Evolutionary conservation across 495 filamentous ascomycete genomes (phyloP).

Genomic region (Achaetomiella virescens): DNA sequence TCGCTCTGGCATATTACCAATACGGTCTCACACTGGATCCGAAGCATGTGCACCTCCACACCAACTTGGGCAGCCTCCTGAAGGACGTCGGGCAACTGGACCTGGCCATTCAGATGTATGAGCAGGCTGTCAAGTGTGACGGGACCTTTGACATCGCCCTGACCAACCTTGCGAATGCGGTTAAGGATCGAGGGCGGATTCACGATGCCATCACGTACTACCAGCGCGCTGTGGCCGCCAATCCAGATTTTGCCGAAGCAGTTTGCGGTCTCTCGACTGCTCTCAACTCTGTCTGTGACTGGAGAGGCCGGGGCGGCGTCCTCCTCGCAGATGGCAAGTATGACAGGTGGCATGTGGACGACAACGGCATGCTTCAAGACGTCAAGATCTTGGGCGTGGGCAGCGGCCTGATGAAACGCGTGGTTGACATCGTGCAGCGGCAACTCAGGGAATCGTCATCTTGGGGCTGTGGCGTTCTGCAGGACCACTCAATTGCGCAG

Average conservation of each 20-base stretch:
- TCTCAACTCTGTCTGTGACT: conserved; percentile 94
- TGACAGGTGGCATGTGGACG: conserved; percentile 94
- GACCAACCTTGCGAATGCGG: conserved; percentile 94
- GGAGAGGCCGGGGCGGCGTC: conserved; percentile 85
- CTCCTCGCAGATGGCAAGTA: conserved; percentile 60
- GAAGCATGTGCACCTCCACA: conserved; percentile 95
- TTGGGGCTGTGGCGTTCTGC: conserved; percentile 77
- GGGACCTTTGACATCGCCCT: conserved; percentile 92
- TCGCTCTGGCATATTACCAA: conserved; percentile 91
- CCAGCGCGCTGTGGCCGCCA: conserved; percentile 78
- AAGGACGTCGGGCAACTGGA: conserved; percentile 95
- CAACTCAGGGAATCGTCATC: conserved; percentile 81
- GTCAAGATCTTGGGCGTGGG: conserved; percentile 52
- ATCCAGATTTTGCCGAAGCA: conserved; percentile 94
- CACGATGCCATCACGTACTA: conserved; percentile 92
- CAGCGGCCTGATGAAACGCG: conserved; percentile 85
- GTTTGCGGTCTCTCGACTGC: conserved; percentile 95
- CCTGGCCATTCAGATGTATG: conserved; percentile 94
- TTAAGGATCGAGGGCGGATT: conserved; percentile 92
- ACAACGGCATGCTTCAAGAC: conserved; percentile 77
- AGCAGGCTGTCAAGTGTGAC: conserved; percentile 87
- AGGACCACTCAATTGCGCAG: conserved; percentile 37
- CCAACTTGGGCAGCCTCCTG: conserved; percentile 88
- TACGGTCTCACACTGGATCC: conserved; percentile 83
- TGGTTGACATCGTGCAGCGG: conserved; percentile 90